These are phyloP conservation scores for Penstemon newberryi DNA, from an alignment of 257 asterid genomes.

Conservation along the genomic window DNA sequence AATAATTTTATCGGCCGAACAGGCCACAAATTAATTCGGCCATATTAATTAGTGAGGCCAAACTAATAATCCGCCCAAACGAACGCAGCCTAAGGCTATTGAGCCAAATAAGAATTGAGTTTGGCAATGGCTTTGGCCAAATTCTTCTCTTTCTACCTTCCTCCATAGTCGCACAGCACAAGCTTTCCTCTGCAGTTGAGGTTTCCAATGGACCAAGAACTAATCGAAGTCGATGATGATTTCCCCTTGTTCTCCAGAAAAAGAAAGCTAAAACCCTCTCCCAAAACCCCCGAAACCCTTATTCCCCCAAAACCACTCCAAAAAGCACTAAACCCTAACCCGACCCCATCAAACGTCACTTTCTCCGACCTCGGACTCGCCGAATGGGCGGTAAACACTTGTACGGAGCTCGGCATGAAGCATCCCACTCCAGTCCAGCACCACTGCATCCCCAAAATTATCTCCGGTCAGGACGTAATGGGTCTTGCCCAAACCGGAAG, in stretches of 20 bases:
- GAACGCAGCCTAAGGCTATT: too few relatives aligned
- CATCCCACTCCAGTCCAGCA: slow-evolving; percentile 87
- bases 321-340: slow-evolving; percentile 57
- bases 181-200: too few relatives aligned
- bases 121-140: too few relatives aligned
- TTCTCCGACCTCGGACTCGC: slow-evolving; percentile 85
- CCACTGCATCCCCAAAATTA: slow-evolving; percentile 88
- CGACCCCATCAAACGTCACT: slow-evolving; percentile 52
- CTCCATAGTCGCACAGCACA: too few relatives aligned
- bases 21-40: too few relatives aligned
- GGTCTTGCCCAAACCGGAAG: slow-evolving; percentile 95
- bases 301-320: slow-evolving; percentile 31
- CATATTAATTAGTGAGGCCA: too few relatives aligned
- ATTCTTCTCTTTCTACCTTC: too few relatives aligned
- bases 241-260: slow-evolving; percentile 64
- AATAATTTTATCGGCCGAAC: too few relatives aligned
- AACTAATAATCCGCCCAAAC: too few relatives aligned
- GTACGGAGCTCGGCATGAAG: slow-evolving; percentile 88
- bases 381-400: slow-evolving; percentile 74
- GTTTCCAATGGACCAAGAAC: slow-evolving; percentile 35
- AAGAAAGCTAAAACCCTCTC: slow-evolving; percentile 19
- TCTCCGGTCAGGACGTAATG: slow-evolving; percentile 79
- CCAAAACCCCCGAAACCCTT: background rate
- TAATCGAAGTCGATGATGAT: slow-evolving; percentile 35
- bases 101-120: too few relatives aligned